These are phyloP conservation scores for Candida odintsovae DNA, from an alignment of 805 yeast genomes.

Conservation along the genomic window DNA sequence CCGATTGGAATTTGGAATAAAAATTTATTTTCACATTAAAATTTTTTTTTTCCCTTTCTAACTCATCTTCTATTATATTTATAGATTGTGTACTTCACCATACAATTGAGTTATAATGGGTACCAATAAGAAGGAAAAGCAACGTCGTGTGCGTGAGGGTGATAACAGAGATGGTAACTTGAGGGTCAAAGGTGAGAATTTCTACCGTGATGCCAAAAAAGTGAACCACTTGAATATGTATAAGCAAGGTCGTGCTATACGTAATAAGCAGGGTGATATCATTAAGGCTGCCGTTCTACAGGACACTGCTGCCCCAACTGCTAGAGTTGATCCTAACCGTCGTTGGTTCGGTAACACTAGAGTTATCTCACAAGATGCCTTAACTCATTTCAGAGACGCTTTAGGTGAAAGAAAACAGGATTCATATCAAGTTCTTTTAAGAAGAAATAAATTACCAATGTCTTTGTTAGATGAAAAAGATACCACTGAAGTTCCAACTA, in stretches of 20 bases:
- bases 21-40: slow-evolving; percentile 9
- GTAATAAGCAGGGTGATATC: slow-evolving; percentile 84
- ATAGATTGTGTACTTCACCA: neutral
- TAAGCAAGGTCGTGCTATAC: slow-evolving; percentile 80
- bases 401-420: slow-evolving; percentile 81
- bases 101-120: slow-evolving; percentile 53
- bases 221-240: slow-evolving; percentile 90
- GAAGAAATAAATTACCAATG: slow-evolving; percentile 93
- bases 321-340: slow-evolving; percentile 93
- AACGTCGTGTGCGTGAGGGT: slow-evolving; percentile 78
- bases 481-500: slow-evolving; percentile 66
- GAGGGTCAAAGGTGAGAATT: slow-evolving; percentile 94
- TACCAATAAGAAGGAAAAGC: slow-evolving; percentile 85
- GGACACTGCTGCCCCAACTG: slow-evolving; percentile 79
- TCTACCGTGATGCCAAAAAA: slow-evolving; percentile 89
- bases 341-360: slow-evolving; percentile 98
- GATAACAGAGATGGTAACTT: slow-evolving; percentile 84
- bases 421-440: slow-evolving; percentile 77
- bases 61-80: neutral
- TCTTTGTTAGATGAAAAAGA: slow-evolving; percentile 86
- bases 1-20: neutral
- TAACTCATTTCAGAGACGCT: slow-evolving; percentile 90
- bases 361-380: slow-evolving; percentile 95
- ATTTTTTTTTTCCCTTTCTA: neutral
- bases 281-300: slow-evolving; percentile 85